Conservation (phyloP, 306 rosid species). For the Astragalus membranaceus region DNA sequence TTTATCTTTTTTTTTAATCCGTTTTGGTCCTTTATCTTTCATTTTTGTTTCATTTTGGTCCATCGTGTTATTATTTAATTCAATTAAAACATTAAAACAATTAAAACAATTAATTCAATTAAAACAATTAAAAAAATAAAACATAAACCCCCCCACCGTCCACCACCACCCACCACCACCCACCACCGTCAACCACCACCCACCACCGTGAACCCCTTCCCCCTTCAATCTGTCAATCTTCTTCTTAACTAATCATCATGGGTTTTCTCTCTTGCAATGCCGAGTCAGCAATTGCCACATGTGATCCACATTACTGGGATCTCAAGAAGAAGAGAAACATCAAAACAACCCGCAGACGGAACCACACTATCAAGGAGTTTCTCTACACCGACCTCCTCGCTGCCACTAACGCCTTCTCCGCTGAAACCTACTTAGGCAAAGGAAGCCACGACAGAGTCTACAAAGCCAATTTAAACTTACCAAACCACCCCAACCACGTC, state of each 20-base stretch:
- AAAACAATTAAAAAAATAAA: too few relatives aligned
- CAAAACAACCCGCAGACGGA: not conserved
- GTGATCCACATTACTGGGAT: slow-evolving; percentile 51
- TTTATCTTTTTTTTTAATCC: too few relatives aligned
- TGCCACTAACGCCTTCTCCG: slow-evolving; percentile 57
- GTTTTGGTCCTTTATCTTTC: too few relatives aligned
- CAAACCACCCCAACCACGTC: slow-evolving; percentile 32
- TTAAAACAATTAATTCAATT: too few relatives aligned
- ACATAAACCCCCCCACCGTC: too few relatives aligned
- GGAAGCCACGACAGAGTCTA: slow-evolving; percentile 89
- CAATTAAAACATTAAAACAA: too few relatives aligned
- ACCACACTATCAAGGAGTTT: slow-evolving; percentile 34
- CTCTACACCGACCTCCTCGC: slow-evolving; percentile 43
- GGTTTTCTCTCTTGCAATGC: slow-evolving; percentile 78
- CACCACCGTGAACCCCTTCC: too few relatives aligned
- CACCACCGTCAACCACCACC: too few relatives aligned
- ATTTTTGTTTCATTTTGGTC: too few relatives aligned
- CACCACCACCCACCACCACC: too few relatives aligned
- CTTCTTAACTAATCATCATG: slow-evolving; percentile 30
- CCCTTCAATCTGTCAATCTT: too few relatives aligned
- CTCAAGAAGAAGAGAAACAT: slow-evolving; percentile 24
- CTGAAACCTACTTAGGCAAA: slow-evolving; percentile 59
- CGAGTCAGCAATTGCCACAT: slow-evolving; percentile 64
- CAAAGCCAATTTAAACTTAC: slow-evolving; percentile 47
- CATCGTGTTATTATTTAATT: too few relatives aligned